Base-by-base conservation (phyloP, 345 rosid genomes). In the Camelina laxa region DNA sequence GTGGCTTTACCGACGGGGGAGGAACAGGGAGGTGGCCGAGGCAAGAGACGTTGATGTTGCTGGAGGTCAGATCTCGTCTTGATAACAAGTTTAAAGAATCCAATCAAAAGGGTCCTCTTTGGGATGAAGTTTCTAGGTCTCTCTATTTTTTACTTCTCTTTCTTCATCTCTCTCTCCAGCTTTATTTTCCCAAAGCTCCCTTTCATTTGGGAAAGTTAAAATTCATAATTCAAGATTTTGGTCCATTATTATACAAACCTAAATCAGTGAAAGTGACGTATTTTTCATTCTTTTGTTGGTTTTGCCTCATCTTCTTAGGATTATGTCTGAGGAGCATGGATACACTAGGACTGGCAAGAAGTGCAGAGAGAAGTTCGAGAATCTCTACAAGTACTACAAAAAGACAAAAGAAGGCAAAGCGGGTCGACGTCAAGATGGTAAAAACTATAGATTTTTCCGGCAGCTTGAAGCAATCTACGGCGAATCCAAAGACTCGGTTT, bases 341-440 rank as follows among this genome's bases (percentile, higher is more conserved):
- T 91, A 91, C 76, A 87, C 85, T 49, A 82, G 97, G 75, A 91
- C 86, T 79, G 98, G 98, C 22, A 93, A 91, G 83, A 93, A 93
- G 81, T 93, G 98, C 83, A 85, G 97, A 60, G 98, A 93, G 64
- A 93, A 93, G 75, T 93, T 93, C 33, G 97, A 93, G 72, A 93
- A 91, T 77, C 84, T 93, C 70, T 93, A 93, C 75, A 93, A 93
- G 56, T 93, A 93, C 60, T 93, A 93, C 79, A 91, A 85, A 86
- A 93, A 93, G 83, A 93, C 98, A 4, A 93, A 93, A 71, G 97
- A 91, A 82, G 97, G 97, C 7, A 93, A 93, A 65, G 88, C 93
- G 1, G 93, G 72, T 63, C 53, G 98, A 24, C 80, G 97, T 76
- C 97, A 93, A 81, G 98, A 93, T 66, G 97, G 97, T n/a, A 91